Conservation (phyloP, 1,139 yeast species). For the Pichia sp. region DNA sequence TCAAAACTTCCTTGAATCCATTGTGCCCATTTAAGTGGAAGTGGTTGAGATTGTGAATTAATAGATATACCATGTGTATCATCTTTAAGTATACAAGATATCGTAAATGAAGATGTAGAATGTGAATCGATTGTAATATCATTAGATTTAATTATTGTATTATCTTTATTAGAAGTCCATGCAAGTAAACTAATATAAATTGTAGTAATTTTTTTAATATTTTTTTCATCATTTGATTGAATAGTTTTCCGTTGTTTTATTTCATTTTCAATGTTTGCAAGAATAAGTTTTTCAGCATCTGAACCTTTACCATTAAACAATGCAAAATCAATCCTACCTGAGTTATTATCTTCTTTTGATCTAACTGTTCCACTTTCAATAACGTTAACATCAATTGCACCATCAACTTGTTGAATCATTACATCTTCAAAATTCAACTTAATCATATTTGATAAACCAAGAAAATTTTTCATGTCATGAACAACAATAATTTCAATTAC, state of each 20-base stretch:
- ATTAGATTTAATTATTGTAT: constrained; percentile 23
- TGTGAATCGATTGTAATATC: constrained; percentile 38
- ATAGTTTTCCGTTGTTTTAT: constrained; percentile 41
- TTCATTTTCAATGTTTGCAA: constrained; percentile 78
- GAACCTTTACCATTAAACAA: constrained; percentile 69
- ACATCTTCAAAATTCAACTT: constrained; percentile 69
- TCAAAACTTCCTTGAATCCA: constrained; percentile 58
- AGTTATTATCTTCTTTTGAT: constrained; percentile 12
- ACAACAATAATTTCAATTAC: constrained; percentile 72
- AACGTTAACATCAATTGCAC: constrained; percentile 62
- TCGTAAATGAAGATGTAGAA: constrained; percentile 46
- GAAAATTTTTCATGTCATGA: constrained; percentile 75
- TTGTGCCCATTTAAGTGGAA: constrained; percentile 82
- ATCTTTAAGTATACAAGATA: constrained; percentile 71
- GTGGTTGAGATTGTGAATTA: constrained; percentile 76
- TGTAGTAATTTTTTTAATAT: constrained; percentile 37
- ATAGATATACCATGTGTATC: constrained; percentile 70
- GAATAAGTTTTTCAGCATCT: constrained; percentile 86
- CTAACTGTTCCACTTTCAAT: constrained; percentile 41
- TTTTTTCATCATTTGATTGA: constrained; percentile 25
- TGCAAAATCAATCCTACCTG: constrained; percentile 45
- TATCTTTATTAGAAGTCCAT: constrained; percentile 33
- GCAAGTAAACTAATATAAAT: constrained; percentile 82
- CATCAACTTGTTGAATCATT: constrained; percentile 86
- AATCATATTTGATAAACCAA: constrained; percentile 55